These are phyloP conservation scores for Neophaeococcomyces aloes DNA, from an alignment of 2,329 filamentous ascomycete species.

Conservation along the genomic window DNA sequence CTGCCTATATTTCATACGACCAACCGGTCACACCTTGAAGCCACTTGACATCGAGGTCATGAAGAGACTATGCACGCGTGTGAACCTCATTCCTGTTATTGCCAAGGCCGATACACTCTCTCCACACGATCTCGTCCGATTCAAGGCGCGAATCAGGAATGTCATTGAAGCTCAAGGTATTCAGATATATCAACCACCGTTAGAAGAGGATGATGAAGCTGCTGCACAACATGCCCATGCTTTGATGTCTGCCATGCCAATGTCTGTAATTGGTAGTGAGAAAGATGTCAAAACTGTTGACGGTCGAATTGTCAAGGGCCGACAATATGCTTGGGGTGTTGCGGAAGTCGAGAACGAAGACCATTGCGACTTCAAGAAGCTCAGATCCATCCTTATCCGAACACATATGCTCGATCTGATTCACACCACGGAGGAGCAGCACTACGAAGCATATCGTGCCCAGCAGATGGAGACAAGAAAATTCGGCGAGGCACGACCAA, in stretches of 20 bases:
- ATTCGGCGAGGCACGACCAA: slow-evolving; percentile 91
- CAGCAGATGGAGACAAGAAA: slow-evolving; percentile 99
- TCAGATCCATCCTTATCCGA: slow-evolving; percentile 94
- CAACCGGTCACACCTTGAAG: slow-evolving; percentile 96
- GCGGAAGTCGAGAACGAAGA: slow-evolving; percentile 99
- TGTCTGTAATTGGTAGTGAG: slow-evolving; percentile 96
- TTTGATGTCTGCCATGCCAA: slow-evolving; percentile 94
- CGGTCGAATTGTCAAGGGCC: slow-evolving; percentile 94
- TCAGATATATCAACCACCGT: slow-evolving; percentile 96
- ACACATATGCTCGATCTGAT: slow-evolving; percentile 99
- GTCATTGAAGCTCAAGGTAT: slow-evolving; percentile 98
- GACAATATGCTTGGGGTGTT: slow-evolving; percentile 98
- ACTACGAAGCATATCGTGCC: slow-evolving; percentile 98
- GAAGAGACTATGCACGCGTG: slow-evolving; percentile 96
- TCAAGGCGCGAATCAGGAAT: slow-evolving; percentile 88
- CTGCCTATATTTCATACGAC: slow-evolving; percentile 98
- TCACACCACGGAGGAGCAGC: slow-evolving; percentile 97
- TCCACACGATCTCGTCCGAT: slow-evolving; percentile 78
- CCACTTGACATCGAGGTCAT: slow-evolving; percentile 98
- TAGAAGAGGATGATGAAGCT: slow-evolving; percentile 96
- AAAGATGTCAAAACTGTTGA: slow-evolving; percentile 97
- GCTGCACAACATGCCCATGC: slow-evolving; percentile 89
- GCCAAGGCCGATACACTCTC: slow-evolving; percentile 98
- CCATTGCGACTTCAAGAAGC: slow-evolving; percentile 99
- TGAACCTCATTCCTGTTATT: slow-evolving; percentile 96